Percentiles rank a stretch among this genome's conserved stretches.
Evolutionary conservation across 768 basidiomycete species (phyloP).

Genomic region (Albatrellus ellisii): DNA sequence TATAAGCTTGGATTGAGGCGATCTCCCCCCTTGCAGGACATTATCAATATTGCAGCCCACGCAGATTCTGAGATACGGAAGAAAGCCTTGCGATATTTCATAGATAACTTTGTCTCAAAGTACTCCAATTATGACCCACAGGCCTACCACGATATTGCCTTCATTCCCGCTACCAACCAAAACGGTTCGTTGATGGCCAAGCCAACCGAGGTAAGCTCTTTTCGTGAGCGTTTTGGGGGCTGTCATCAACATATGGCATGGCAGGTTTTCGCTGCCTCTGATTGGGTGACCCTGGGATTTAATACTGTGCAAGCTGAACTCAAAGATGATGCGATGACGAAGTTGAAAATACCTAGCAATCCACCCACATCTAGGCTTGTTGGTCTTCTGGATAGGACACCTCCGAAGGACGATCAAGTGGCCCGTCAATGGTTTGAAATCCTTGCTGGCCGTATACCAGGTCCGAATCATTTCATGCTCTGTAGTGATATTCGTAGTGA

Average conservation of each 20-base stretch:
- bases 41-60: slow-evolving; percentile 60
- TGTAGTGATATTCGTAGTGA: background rate
- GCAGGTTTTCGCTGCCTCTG: slow-evolving; percentile 57
- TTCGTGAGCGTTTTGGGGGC: background rate
- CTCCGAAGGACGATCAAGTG: slow-evolving; percentile 37
- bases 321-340: slow-evolving; percentile 37
- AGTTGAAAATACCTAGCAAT: slow-evolving; percentile 57
- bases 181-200: slow-evolving; percentile 42
- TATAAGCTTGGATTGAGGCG: slow-evolving; percentile 57
- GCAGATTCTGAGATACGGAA: slow-evolving; percentile 35
- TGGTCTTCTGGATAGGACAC: slow-evolving; percentile 40
- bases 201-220: slow-evolving; percentile 43
- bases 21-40: slow-evolving; percentile 48
- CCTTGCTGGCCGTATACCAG: slow-evolving; percentile 46
- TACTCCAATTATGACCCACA: slow-evolving; percentile 49
- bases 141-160: slow-evolving; percentile 45
- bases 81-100: slow-evolving; percentile 66
- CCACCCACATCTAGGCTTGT: slow-evolving; percentile 55
- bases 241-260: background rate
- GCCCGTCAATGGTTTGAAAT: slow-evolving; percentile 59
- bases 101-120: slow-evolving; percentile 53
- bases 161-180: slow-evolving; percentile 61
- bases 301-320: slow-evolving; percentile 42
- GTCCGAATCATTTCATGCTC: slow-evolving; percentile 26
- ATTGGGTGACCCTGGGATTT: slow-evolving; percentile 72